A percentile compares a stretch with the other conserved stretches of the same genome.
These are phyloP conservation scores for Mycothermus thermophilus DNA, from an alignment of 495 filamentous ascomycete genomes.

Conservation along the genomic window DNA sequence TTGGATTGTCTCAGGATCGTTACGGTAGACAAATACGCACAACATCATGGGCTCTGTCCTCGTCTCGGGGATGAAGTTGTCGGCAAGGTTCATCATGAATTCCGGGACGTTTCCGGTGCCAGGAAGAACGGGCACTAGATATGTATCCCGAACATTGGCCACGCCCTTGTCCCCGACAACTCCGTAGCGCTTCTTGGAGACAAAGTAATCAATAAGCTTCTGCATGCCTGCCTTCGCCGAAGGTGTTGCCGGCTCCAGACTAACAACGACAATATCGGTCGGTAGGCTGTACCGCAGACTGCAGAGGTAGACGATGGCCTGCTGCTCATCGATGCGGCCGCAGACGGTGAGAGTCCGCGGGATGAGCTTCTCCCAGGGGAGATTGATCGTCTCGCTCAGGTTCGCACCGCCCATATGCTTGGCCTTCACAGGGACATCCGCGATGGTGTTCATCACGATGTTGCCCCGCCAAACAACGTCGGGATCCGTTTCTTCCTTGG, in stretches of 20 bases:
- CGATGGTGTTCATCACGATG: slow-evolving; percentile 61
- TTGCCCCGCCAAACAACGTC: slow-evolving; percentile 73
- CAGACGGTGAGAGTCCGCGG: slow-evolving; percentile 56
- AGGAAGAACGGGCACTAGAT: slow-evolving; percentile 59
- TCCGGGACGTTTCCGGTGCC: slow-evolving; percentile 45
- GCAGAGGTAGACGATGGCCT: slow-evolving; percentile 80
- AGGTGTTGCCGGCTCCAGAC: slow-evolving; percentile 42
- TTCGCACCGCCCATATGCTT: slow-evolving; percentile 74
- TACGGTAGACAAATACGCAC: slow-evolving; percentile 60
- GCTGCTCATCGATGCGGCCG: slow-evolving; percentile 66
- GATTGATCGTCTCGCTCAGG: slow-evolving; percentile 38
- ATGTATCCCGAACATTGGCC: slow-evolving; percentile 61
- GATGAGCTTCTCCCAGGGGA: slow-evolving; percentile 57
- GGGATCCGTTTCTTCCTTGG: slow-evolving; percentile 29
- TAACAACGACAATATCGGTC: slow-evolving; percentile 60
- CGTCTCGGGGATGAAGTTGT: slow-evolving; percentile 52
- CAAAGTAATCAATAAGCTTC: slow-evolving; percentile 66
- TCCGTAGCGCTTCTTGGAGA: slow-evolving; percentile 61
- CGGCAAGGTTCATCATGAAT: slow-evolving; percentile 63
- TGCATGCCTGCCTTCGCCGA: slow-evolving; percentile 44
- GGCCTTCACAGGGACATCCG: slow-evolving; percentile 60
- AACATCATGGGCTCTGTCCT: slow-evolving; percentile 59
- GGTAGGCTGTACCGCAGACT: slow-evolving; percentile 57
- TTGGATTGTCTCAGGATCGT: slow-evolving; percentile 29
- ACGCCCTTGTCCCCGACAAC: slow-evolving; percentile 59